Evolutionary conservation across 176 grass and related monocot species (phyloP).

Genomic region (Stipa capillata): DNA sequence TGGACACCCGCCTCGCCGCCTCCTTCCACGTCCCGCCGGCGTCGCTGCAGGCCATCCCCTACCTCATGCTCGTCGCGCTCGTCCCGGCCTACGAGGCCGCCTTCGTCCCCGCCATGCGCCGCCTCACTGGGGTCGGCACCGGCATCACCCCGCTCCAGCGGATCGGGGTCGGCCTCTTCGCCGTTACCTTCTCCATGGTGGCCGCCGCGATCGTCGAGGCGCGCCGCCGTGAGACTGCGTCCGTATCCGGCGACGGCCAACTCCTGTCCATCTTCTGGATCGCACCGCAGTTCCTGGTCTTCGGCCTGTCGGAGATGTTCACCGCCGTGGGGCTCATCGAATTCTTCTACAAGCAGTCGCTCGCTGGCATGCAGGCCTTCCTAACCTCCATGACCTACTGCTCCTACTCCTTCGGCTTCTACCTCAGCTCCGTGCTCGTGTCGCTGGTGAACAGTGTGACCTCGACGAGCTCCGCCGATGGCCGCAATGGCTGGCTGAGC

Average conservation of each 20-base stretch:
- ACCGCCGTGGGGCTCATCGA: conserved; percentile 86
- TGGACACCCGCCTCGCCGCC: conserved; percentile 40
- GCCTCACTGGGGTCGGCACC: conserved; percentile 40
- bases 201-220: conserved; percentile 63
- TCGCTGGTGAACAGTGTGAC: conserved; percentile 64
- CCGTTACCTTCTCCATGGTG: conserved; percentile 84
- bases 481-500: conserved; percentile 52
- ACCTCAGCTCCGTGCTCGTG: conserved; percentile 83
- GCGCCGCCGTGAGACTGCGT: not conserved
- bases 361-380: conserved; percentile 78
- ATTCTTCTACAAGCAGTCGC: conserved; percentile 94
- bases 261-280: conserved; percentile 69
- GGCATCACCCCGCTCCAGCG: conserved; percentile 83
- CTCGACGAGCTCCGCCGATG: not conserved
- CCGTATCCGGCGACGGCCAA: not conserved
- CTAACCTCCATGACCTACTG: conserved; percentile 92
- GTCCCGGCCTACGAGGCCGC: conserved; percentile 67
- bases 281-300: conserved; percentile 77
- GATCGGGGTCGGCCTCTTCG: conserved; percentile 73
- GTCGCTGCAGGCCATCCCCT: conserved; percentile 78
- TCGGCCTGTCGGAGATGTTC: conserved; percentile 93
- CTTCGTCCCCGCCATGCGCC: conserved; percentile 55
- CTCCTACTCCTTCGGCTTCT: conserved; percentile 95
- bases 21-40: conserved; percentile 65
- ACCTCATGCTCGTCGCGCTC: conserved; percentile 45